Evolutionary conservation across 2,329 filamentous ascomycete species (phyloP).

Genomic region (Phialocephala subalpina): DNA sequence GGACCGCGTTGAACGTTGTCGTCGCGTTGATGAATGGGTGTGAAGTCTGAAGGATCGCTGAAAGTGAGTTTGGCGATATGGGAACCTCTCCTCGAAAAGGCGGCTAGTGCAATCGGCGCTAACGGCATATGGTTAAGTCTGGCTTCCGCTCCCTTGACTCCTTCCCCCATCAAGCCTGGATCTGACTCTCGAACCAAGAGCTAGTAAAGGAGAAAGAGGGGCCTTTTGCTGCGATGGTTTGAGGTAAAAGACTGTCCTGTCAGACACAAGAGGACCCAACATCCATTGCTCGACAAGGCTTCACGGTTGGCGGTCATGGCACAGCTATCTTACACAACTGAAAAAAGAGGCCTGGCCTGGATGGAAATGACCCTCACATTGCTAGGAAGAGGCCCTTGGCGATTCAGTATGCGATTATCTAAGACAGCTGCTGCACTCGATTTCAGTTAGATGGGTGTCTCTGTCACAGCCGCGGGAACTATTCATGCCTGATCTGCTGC

Average conservation of each 20-base stretch:
- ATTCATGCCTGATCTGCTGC: conserved; percentile 15
- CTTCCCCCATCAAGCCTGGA: not conserved
- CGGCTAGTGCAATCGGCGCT: not conserved
- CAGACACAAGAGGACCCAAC: conserved; percentile 3
- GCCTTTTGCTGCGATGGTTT: not conserved
- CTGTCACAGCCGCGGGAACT: conserved; percentile 10
- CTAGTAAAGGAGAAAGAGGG: not conserved
- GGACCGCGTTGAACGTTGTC: not conserved
- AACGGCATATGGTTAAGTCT: not conserved
- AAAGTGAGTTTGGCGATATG: not conserved
- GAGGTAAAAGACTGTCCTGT: conserved; percentile 18
- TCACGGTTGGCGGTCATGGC: not conserved
- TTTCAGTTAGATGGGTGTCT: conserved; percentile 13
- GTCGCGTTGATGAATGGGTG: conserved; percentile 16
- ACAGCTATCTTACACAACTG: conserved; percentile 15
- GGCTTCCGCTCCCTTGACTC: not conserved
- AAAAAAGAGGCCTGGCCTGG: conserved; percentile 7
- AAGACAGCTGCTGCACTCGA: conserved; percentile 8
- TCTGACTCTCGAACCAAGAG: not conserved
- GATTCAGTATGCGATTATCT: conserved; percentile 15
- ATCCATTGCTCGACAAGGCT: not conserved
- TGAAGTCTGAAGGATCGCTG: conserved; percentile 3
- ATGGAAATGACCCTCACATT: conserved; percentile 13
- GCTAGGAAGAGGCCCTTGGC: not conserved
- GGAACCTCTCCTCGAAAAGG: not conserved